Conservation (phyloP, 2,329 filamentous ascomycete species). For the Emericellopsis atlantica region DNA sequence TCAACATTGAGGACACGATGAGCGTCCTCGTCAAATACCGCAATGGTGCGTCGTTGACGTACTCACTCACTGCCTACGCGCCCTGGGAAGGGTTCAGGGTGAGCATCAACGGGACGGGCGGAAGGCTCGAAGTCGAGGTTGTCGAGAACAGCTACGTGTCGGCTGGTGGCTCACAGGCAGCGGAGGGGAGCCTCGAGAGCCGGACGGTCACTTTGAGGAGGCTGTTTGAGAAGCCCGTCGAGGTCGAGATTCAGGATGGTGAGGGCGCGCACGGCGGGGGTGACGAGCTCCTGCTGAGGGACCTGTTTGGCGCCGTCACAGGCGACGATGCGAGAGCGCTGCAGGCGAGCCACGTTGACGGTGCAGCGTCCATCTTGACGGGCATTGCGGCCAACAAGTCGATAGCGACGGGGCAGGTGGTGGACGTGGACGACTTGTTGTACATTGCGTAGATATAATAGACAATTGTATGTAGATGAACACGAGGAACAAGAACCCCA, state of each 20-base stretch:
- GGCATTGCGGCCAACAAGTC: constrained; percentile 47
- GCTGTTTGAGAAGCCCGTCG: constrained; percentile 42
- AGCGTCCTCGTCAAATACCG: constrained; percentile 44
- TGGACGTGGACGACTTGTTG: constrained; percentile 32
- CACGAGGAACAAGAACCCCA: no score
- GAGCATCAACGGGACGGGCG: constrained; percentile 44
- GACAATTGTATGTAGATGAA: no score
- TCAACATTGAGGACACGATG: constrained; percentile 54
- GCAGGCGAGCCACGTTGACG: constrained; percentile 45
- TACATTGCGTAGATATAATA: no score
- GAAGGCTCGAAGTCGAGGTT: constrained; percentile 47
- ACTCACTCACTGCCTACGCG: constrained; percentile 46
- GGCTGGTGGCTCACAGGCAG: constrained; percentile 42
- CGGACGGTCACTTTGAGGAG: constrained; percentile 35
- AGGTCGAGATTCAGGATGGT: constrained; percentile 37
- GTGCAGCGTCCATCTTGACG: constrained; percentile 44
- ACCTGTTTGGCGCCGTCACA: constrained; percentile 37
- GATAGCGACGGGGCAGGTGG: constrained; percentile 41
- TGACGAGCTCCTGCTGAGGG: constrained; percentile 41
- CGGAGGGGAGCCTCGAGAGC: constrained; percentile 38
- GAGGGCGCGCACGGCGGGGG: constrained; percentile 48
- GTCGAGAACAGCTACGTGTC: constrained; percentile 51
- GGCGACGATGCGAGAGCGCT: constrained; percentile 36
- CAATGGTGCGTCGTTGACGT: constrained; percentile 44
- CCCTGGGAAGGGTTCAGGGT: constrained; percentile 50